Evolutionary conservation across 805 yeast genomes (phyloP), one percentile per base, ranked within the genome.

Genomic region (Teunomyces funiuensis): DNA sequence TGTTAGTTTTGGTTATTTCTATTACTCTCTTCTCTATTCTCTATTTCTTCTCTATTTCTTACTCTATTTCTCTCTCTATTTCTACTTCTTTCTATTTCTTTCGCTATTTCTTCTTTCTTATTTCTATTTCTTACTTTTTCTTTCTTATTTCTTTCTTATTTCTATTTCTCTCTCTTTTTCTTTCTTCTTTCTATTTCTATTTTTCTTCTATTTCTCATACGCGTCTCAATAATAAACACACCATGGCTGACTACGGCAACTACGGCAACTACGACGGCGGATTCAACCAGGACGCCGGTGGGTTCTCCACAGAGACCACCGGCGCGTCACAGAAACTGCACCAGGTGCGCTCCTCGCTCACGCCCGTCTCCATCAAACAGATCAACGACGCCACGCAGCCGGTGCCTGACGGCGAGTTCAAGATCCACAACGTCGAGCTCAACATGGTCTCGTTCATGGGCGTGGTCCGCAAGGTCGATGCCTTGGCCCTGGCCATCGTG

Each of bases 291-390:
- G 56, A 50, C 26, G 33, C 39, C 31, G 55, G 55, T 14, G 61
- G 61, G 13, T 56, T 52, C 41, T 46, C 40, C 26, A 33, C 38
- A 10, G 57, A 60, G 6, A 47, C 40, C 15, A 33, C 22, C 3
- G 43, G 36, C 20, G 44, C 49, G 14, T 52, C 61, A 26, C 66
- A 61, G 33, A 55, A 41, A 40, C 33, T 34, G 14, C 56, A 53
- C 39, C 60, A 51, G 23, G 26, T 44, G 5, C 56, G 68, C 23
- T 48, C 61, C 2, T 49, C 56, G 20, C 47, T 47, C 36, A 68
- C 72, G 3, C 90, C 95, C 2, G 88, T 84, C 9, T 85, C 95
- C 1, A 79, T 85, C 52, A 85, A 83, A 55, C 86, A 83, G 60
- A 73, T 85, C 44, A 68, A 75, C 44, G 87, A 82, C 40, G 74